phyloP scores from a whole-genome alignment of 805 yeast species.

The Yarrowia sp. region DNA sequence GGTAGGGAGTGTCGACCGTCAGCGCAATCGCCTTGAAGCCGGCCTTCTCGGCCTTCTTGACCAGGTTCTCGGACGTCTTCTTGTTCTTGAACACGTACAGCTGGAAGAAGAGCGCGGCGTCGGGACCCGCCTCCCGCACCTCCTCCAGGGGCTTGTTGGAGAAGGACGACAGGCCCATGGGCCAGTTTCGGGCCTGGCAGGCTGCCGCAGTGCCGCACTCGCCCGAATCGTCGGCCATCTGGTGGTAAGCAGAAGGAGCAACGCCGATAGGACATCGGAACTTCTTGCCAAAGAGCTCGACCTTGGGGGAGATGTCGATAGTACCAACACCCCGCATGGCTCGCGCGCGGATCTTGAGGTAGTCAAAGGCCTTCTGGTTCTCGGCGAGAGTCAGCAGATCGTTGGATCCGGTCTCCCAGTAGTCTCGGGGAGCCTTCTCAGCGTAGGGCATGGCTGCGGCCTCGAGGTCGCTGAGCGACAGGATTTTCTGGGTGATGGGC shows the following conservation, averaged over 20 bases:
- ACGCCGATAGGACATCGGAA: constrained; percentile 38
- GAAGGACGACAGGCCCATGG: constrained; percentile 37
- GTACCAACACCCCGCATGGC: constrained; percentile 36
- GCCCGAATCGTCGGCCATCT: constrained; percentile 38
- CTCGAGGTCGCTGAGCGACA: constrained; percentile 30
- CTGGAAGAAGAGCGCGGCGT: constrained; percentile 35
- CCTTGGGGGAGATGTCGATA: constrained; percentile 32
- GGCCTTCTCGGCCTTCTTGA: constrained; percentile 36
- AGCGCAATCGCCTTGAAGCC: constrained; percentile 48
- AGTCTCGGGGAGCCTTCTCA: constrained; percentile 30
- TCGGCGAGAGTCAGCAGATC: constrained; percentile 36
- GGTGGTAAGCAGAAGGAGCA: constrained; percentile 41
- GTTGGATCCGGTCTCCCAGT: constrained; percentile 38
- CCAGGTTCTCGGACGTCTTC: constrained; percentile 33
- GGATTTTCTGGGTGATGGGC: constrained; percentile 22
- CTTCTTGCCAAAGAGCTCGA: constrained; percentile 34
- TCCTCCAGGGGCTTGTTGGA: constrained; percentile 35
- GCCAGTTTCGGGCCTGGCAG: constrained; percentile 36
- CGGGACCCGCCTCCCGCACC: constrained; percentile 34
- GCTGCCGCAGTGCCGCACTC: constrained; percentile 40
- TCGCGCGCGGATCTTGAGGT: constrained; percentile 36
- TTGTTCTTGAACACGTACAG: constrained; percentile 38
- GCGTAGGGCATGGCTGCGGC: constrained; percentile 28
- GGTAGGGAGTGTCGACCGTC: constrained; percentile 55
- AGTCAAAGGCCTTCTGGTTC: constrained; percentile 35